Evolutionary conservation across 805 yeast genomes (phyloP).

Genomic region (Tetrapisispora pingtungensis): DNA sequence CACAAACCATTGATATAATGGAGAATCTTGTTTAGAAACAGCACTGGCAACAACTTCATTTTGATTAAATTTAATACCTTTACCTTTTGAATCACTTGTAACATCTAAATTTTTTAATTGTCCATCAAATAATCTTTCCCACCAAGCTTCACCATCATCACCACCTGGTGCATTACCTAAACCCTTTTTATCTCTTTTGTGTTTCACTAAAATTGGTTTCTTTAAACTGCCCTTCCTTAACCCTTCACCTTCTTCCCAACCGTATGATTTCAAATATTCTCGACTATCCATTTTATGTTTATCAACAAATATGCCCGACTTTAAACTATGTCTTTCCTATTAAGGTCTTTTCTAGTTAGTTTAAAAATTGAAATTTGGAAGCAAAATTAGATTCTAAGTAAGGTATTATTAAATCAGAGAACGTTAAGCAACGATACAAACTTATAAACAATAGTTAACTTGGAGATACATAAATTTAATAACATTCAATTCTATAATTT

Average conservation of each 20-base stretch:
- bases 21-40: conserved; percentile 47
- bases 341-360: too few relatives aligned
- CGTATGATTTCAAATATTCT: conserved; percentile 62
- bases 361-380: too few relatives aligned
- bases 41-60: conserved; percentile 38
- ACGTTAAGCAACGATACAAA: too few relatives aligned
- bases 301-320: background rate
- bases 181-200: conserved; percentile 85
- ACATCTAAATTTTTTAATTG: conserved; percentile 74
- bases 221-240: conserved; percentile 67
- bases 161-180: conserved; percentile 61
- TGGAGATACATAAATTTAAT: too few relatives aligned
- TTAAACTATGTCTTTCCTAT: too few relatives aligned
- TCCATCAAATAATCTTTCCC: conserved; percentile 94
- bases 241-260: conserved; percentile 92
- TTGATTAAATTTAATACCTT: conserved; percentile 44
- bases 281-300: conserved; percentile 54
- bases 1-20: conserved; percentile 78
- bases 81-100: conserved; percentile 15
- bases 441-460: too few relatives aligned
- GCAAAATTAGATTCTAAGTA: too few relatives aligned
- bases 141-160: conserved; percentile 83
- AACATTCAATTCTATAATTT: background rate
- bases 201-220: conserved; percentile 81
- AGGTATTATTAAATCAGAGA: too few relatives aligned